Evolutionary conservation across 2,329 filamentous ascomycete genomes (phyloP).

Genomic region (Sclerotinia spermophila): DNA sequence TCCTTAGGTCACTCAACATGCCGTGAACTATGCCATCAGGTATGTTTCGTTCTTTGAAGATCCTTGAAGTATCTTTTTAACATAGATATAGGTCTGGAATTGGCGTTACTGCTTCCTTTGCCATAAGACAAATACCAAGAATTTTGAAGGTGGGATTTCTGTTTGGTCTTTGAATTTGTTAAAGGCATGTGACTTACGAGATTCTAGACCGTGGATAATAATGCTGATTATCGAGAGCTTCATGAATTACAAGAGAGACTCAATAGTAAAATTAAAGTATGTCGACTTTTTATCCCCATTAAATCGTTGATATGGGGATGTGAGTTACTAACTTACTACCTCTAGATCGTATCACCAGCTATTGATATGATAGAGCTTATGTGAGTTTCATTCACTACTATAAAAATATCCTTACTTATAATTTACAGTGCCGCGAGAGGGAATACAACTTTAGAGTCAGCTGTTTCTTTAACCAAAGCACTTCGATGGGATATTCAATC

Average conservation of each 20-base stretch:
- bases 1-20: constrained; percentile 53
- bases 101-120: constrained; percentile 78
- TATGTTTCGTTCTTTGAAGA: constrained; percentile 24
- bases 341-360: constrained; percentile 77
- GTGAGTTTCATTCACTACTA: constrained; percentile 43
- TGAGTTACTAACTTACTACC: not conserved
- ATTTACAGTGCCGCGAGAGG: constrained; percentile 58
- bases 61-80: not conserved
- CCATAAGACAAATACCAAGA: constrained; percentile 75
- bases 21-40: constrained; percentile 82
- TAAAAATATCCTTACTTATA: constrained; percentile 37
- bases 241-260: constrained; percentile 67
- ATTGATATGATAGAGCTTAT: constrained; percentile 92
- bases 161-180: not conserved
- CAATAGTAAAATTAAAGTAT: constrained; percentile 78
- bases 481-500: constrained; percentile 79
- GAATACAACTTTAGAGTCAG: constrained; percentile 80
- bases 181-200: constrained; percentile 4
- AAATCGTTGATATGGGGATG: not conserved
- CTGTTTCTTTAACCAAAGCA: constrained; percentile 75
- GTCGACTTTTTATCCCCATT: constrained; percentile 27
- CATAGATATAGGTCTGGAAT: constrained; percentile 61
- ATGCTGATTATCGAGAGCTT: constrained; percentile 64
- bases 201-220: constrained; percentile 63
- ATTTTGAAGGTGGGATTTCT: constrained; percentile 59